Percentiles rank a stretch among this genome's conserved stretches.
Conservation (phyloP, 305 asterid genomes). For the Stenogyne calaminthoides region DNA sequence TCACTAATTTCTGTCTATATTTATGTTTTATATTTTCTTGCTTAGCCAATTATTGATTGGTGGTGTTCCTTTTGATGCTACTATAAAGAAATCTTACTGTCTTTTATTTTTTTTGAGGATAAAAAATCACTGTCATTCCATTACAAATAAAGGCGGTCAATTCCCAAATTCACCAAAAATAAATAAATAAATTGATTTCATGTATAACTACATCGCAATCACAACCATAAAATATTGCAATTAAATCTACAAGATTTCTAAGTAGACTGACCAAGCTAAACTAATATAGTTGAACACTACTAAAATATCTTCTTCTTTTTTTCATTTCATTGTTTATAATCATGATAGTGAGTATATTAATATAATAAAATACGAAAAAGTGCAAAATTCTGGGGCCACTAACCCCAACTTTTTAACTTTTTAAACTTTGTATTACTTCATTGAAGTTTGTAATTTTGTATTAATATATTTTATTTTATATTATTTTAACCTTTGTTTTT, state of each 20-base stretch:
- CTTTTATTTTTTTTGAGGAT: no score
- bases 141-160: not conserved
- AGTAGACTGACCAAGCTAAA: not conserved
- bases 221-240: not conserved
- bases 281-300: not conserved
- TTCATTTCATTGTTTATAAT: no score
- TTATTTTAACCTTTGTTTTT: no score
- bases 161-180: no score
- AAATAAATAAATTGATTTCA: not conserved
- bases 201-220: not conserved
- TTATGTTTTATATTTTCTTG: not conserved
- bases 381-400: no score
- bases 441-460: not conserved
- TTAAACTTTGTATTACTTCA: no score
- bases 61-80: not conserved
- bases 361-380: no score
- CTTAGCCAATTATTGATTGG: not conserved
- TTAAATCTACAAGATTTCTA: not conserved
- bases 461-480: no score
- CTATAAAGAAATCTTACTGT: not conserved
- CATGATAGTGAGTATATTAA: no score
- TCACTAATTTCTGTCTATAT: not conserved
- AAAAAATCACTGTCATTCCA: not conserved
- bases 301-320: not conserved
- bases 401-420: no score